phyloP scores from a whole-genome alignment of 441 rosid genomes.

The Syzygium syzygioides region DNA sequence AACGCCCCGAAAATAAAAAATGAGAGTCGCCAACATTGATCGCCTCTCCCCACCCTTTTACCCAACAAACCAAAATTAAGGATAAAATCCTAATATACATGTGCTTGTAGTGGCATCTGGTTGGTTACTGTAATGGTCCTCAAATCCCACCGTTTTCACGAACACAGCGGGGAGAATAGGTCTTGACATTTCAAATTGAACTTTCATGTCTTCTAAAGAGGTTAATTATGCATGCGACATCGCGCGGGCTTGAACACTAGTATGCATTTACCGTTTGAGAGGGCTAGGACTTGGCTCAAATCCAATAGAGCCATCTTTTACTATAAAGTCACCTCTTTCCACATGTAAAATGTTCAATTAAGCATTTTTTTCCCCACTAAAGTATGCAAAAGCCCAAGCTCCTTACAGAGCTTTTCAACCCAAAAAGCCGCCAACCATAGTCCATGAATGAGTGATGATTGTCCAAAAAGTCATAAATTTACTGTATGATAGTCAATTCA shows the following conservation, averaged over 20 bases:
- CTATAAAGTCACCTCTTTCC: not conserved
- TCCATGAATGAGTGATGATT: not conserved
- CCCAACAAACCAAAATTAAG: not conserved
- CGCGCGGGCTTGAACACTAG: not conserved
- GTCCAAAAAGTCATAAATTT: no score
- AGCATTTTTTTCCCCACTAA: not conserved
- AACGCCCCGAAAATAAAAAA: not conserved
- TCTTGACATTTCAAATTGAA: not conserved
- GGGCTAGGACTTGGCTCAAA: not conserved
- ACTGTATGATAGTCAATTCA: no score
- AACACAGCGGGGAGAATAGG: not conserved
- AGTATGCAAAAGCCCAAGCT: not conserved
- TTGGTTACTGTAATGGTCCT: not conserved
- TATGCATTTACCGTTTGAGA: accelerated
- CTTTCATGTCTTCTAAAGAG: not conserved
- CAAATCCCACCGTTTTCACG: not conserved
- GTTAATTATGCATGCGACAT: not conserved
- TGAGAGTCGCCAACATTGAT: not conserved
- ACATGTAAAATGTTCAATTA: not conserved
- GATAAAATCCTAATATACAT: not conserved
- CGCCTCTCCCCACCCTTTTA: not conserved
- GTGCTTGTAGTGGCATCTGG: not conserved
- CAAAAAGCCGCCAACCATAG: not conserved
- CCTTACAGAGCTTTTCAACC: not conserved
- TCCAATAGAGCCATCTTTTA: not conserved